Base-by-base conservation (phyloP, 768 basidiomycete genomes). In the Hydnomerulius pinastri region DNA sequence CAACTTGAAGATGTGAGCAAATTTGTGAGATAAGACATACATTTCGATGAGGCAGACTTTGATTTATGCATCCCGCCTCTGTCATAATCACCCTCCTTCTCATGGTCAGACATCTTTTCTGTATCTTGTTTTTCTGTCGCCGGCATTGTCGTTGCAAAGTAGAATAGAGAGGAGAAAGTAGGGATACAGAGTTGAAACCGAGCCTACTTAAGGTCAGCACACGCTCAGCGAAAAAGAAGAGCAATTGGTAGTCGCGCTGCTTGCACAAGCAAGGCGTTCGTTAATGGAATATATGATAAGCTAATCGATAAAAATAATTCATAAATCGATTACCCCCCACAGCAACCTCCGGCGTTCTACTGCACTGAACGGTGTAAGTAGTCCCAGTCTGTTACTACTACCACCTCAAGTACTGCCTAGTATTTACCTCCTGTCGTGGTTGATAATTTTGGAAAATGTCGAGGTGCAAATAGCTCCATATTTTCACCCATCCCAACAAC, bases 41-140 rank as follows among this genome's bases (percentile, higher is more conserved):
- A 58, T 59, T 72, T 72, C 38, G 71, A 71, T 7, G 63, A 55
- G 4, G 68, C 48, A 2, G 62, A 46, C 54, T 69, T 72, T 43
- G 54, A 58, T 35, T 58, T 68, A 50, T 39, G 42, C 3, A 20
- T 15, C 5, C 43, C 48, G 0, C 52, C 38, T 38, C 48, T 48
- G 33, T 67, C 66, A 43, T 35, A 48, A 35, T 67, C 66, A 4
- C 47, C 41, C 6, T 68, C 66, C 36, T 59, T 60, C 18, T 58
- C 55, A 38, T 42, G 32, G 15, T 63, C 61, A 7, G 28, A 4
- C 13, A 30, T 24, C 36, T 25, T 61, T 46, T 61, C 62, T 21
- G 35, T 1, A n/a, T 57, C 56, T 55, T 28, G 43, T 23, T 55
- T 63, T 46, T 67, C 64, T 10, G 64, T 49, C 11, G 61, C 24